These are phyloP conservation scores for Trypanosomatidae sp. DNA, from an alignment of 208 protist genomes.

Conservation along the genomic window DNA sequence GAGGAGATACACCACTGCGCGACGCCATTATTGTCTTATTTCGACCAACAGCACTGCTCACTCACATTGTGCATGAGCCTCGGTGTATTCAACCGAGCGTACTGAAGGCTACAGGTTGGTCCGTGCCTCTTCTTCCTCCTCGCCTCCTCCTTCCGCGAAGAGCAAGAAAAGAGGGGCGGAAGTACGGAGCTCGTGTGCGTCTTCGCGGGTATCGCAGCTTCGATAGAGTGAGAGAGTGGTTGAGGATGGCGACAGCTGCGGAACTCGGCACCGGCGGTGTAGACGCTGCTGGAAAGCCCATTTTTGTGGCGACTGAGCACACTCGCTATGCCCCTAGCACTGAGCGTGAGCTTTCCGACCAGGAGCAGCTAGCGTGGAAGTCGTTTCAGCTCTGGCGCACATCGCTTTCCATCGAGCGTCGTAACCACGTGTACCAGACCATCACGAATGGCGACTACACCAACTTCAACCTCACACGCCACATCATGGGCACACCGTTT, in stretches of 20 bases:
- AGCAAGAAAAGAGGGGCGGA: not conserved
- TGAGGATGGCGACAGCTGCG: slow-evolving; percentile 36
- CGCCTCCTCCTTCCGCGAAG: not conserved
- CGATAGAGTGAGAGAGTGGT: not conserved
- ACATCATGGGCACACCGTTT: slow-evolving; percentile 86
- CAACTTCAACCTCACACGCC: slow-evolving; percentile 73
- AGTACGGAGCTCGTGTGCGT: not conserved
- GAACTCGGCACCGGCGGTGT: slow-evolving; percentile 68
- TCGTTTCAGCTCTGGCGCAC: slow-evolving; percentile 87
- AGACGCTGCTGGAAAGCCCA: slow-evolving; percentile 49
- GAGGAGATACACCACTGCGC: not conserved
- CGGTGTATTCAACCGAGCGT: not conserved
- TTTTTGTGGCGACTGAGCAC: slow-evolving; percentile 83
- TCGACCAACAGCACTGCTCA: not conserved
- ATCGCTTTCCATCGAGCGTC: slow-evolving; percentile 72
- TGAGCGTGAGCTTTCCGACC: slow-evolving; percentile 80
- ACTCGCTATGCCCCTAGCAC: slow-evolving; percentile 56
- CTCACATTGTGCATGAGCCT: not conserved
- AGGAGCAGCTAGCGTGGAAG: slow-evolving; percentile 89
- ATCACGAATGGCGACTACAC: slow-evolving; percentile 84
- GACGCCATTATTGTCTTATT: not conserved
- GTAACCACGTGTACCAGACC: slow-evolving; percentile 72
- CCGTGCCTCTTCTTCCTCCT: not conserved
- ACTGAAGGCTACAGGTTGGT: not conserved
- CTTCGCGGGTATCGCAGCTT: too few species aligned